These are phyloP conservation scores for Parmelia sp. DNA, from an alignment of 495 filamentous ascomycete genomes.

Conservation along the genomic window DNA sequence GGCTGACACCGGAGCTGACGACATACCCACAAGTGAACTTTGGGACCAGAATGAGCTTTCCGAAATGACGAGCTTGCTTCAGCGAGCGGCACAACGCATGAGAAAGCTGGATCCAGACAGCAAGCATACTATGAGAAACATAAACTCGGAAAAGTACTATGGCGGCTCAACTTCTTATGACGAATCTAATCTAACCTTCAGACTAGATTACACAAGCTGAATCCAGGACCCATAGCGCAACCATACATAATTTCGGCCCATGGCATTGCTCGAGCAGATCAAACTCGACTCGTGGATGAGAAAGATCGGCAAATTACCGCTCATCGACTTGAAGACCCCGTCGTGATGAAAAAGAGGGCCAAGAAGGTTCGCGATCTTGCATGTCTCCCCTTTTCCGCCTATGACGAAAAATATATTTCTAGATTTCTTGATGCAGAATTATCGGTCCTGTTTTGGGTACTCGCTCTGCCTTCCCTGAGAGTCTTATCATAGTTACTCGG, in stretches of 20 bases:
- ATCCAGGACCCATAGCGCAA: slow-evolving; percentile 25
- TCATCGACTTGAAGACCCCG: slow-evolving; percentile 42
- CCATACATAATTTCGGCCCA: slow-evolving; percentile 46
- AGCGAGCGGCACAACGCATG: slow-evolving; percentile 57
- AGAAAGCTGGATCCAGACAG: slow-evolving; percentile 27
- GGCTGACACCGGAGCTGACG: background rate
- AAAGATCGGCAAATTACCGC: slow-evolving; percentile 38
- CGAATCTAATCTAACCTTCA: slow-evolving; percentile 3
- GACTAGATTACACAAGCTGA: slow-evolving; percentile 12
- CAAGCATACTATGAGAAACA: background rate
- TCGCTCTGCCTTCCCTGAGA: slow-evolving; percentile 69
- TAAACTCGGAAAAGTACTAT: slow-evolving; percentile 7
- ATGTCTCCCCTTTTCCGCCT: slow-evolving; percentile 33
- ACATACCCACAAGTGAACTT: slow-evolving; percentile 15
- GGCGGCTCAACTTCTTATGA: background rate
- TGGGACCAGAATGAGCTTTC: slow-evolving; percentile 47
- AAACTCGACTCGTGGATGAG: slow-evolving; percentile 38
- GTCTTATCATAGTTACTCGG: slow-evolving; percentile 97
- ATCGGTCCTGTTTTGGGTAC: slow-evolving; percentile 68
- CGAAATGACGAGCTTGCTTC: slow-evolving; percentile 56
- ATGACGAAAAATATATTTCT: slow-evolving; percentile 63
- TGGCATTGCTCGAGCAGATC: slow-evolving; percentile 35
- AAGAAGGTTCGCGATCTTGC: slow-evolving; percentile 41
- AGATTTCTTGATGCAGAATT: slow-evolving; percentile 58
- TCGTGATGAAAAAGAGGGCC: slow-evolving; percentile 32